Conservation (phyloP, 345 rosid species). For the Carallia brachiata region DNA sequence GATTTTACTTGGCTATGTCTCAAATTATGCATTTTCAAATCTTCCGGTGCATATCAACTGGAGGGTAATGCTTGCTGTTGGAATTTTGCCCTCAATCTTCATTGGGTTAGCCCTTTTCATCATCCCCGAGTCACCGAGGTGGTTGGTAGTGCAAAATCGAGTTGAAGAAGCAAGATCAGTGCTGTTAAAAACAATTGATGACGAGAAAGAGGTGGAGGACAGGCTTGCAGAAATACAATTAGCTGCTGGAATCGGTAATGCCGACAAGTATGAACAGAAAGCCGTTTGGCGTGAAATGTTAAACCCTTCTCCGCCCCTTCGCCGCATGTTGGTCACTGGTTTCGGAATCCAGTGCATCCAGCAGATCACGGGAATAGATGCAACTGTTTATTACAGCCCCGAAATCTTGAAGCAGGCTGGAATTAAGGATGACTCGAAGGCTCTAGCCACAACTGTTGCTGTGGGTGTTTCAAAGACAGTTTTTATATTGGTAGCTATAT, state of each 20-base stretch:
- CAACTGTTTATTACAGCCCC: conserved; percentile 83
- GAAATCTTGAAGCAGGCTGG: conserved; percentile 68
- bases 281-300: conserved; percentile 75
- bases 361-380: conserved; percentile 77
- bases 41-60: conserved; percentile 66
- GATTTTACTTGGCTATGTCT: conserved; percentile 84
- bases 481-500: conserved; percentile 63
- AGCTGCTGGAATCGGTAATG: conserved; percentile 54
- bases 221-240: conserved; percentile 68
- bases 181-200: conserved; percentile 65
- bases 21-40: conserved; percentile 76
- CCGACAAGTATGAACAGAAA: conserved; percentile 50
- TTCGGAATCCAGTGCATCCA: conserved; percentile 90
- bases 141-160: conserved; percentile 77
- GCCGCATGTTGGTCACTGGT: conserved; percentile 67
- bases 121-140: conserved; percentile 92
- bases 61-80: conserved; percentile 92
- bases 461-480: conserved; percentile 70
- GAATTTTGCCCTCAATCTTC: conserved; percentile 75
- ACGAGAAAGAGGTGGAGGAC: conserved; percentile 67
- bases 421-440: conserved; percentile 48
- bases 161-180: conserved; percentile 73
- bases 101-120: conserved; percentile 72
- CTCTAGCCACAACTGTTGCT: conserved; percentile 71
- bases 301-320: conserved; percentile 65